Percentiles rank a stretch among this genome's conserved stretches.
These are phyloP conservation scores for Aphanomyces cochlioides DNA, from an alignment of 352 stramenopile genomes.

Conservation along the genomic window DNA sequence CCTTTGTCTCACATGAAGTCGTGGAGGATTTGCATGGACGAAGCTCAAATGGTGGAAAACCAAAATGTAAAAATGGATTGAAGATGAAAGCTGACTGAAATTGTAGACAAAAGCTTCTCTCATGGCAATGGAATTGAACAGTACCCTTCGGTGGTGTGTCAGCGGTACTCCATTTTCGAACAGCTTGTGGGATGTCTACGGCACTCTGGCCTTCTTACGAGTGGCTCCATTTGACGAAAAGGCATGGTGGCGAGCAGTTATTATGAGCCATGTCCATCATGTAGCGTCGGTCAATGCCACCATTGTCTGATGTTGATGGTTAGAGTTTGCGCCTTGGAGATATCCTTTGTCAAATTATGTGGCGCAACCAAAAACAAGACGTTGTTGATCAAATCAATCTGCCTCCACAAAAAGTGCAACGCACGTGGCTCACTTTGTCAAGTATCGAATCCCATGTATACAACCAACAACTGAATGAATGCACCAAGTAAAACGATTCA, in stretches of 20 bases:
- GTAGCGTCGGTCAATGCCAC: neutral
- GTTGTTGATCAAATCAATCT: conserved; percentile 64
- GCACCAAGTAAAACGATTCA: conserved; percentile 31
- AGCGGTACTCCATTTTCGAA: conserved; percentile 87
- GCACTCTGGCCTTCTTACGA: conserved; percentile 69
- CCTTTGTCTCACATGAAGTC: conserved; percentile 82
- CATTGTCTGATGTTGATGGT: neutral
- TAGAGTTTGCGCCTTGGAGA: conserved; percentile 6
- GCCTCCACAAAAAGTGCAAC: conserved; percentile 49
- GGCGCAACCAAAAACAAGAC: conserved; percentile 71
- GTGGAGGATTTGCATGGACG: conserved; percentile 90
- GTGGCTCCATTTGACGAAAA: conserved; percentile 48
- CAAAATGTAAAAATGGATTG: conserved; percentile 35
- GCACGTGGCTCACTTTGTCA: conserved; percentile 67
- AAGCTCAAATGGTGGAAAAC: conserved; percentile 90
- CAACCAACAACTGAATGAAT: conserved; percentile 59
- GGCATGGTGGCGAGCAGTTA: conserved; percentile 37
- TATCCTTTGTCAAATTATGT: conserved; percentile 49
- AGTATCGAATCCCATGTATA: conserved; percentile 80
- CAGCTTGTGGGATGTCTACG: conserved; percentile 81
- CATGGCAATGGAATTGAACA: conserved; percentile 71
- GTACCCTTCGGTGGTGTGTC: conserved; percentile 79
- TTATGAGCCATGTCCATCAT: conserved; percentile 33
- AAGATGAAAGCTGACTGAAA: neutral
- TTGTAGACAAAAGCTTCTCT: conserved; percentile 60